phyloP scores from a whole-genome alignment of 83 land plant genomes.

The Larix sibirica region DNA sequence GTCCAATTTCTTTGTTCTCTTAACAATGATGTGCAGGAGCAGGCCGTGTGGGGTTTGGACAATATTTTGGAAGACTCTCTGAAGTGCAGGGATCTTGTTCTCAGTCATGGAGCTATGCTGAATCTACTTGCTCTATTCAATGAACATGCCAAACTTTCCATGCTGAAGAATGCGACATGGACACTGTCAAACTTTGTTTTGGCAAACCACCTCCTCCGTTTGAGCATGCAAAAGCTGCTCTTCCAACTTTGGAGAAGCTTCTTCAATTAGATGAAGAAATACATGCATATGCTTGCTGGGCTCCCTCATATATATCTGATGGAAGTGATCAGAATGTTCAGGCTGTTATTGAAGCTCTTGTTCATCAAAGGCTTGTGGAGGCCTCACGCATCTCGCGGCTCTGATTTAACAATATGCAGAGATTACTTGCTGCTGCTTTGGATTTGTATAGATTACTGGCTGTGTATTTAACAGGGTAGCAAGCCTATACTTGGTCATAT shows the following conservation, averaged over 20 bases:
- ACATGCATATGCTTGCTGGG: neutral
- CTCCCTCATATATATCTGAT: neutral
- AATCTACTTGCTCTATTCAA: conserved; percentile 51
- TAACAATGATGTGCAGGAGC: neutral
- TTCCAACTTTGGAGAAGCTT: neutral
- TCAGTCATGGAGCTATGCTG: conserved; percentile 45
- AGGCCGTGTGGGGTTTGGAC: conserved; percentile 49
- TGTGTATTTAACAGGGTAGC: too few species aligned
- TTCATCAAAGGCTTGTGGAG: neutral
- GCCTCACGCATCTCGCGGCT: too few species aligned
- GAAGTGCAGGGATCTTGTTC: conserved; percentile 54
- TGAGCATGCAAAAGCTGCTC: conserved; percentile 33
- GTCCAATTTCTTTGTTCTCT: neutral
- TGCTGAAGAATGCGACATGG: conserved; percentile 65
- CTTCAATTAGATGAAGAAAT: neutral
- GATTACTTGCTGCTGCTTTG: too few species aligned
- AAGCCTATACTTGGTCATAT: too few species aligned
- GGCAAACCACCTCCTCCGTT: conserved; percentile 50
- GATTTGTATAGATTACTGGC: too few species aligned
- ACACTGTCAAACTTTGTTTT: conserved; percentile 55
- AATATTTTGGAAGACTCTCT: conserved; percentile 68
- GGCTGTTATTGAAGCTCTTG: neutral
- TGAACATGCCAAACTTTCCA: conserved; percentile 55
- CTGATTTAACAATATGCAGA: too few species aligned
- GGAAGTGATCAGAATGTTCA: neutral